A percentile compares a stretch with the other conserved stretches of the same genome.
Evolutionary conservation across 164 flowering plant species (phyloP).

Genomic region (Buxus sempervirens): DNA sequence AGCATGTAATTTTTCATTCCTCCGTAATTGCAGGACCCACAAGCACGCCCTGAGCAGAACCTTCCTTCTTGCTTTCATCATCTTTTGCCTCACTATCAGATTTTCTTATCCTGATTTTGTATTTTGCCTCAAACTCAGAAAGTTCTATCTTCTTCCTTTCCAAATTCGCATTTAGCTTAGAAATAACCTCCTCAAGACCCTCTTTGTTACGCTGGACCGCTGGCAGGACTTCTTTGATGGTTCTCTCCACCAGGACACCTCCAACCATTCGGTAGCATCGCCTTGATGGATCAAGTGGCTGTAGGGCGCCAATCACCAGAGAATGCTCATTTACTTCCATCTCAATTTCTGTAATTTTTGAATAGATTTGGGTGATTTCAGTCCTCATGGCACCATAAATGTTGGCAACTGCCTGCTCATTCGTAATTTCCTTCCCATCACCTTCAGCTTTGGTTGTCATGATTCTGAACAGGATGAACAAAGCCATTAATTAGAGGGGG

Average conservation of each 20-base stretch:
- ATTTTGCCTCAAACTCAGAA: conserved; percentile 71
- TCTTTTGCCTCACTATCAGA: conserved; percentile 41
- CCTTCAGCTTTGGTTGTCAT: conserved; percentile 51
- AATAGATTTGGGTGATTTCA: conserved; percentile 74
- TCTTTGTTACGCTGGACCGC: conserved; percentile 89
- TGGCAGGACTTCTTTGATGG: conserved; percentile 83
- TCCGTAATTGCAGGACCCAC: conserved; percentile 70
- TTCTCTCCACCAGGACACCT: conserved; percentile 93
- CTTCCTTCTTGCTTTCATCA: conserved; percentile 62
- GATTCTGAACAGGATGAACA: conserved; percentile 16
- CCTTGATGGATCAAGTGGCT: conserved; percentile 83
- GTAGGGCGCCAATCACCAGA: conserved; percentile 69
- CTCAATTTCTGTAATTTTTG: conserved; percentile 87
- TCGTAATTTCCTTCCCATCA: conserved; percentile 50
- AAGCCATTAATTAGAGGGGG: no score
- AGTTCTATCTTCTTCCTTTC: conserved; percentile 83
- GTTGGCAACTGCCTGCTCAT: conserved; percentile 84
- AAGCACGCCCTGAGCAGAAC: conserved; percentile 84
- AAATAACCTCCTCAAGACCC: conserved; percentile 85
- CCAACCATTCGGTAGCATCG: conserved; percentile 93
- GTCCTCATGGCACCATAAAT: conserved; percentile 66
- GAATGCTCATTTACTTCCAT: conserved; percentile 97
- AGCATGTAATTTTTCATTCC: no score
- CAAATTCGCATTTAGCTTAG: conserved; percentile 60
- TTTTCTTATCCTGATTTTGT: conserved; percentile 71